Conservation (phyloP, 2,329 filamentous ascomycete genomes). For the Pestalotiopsis sp. region DNA sequence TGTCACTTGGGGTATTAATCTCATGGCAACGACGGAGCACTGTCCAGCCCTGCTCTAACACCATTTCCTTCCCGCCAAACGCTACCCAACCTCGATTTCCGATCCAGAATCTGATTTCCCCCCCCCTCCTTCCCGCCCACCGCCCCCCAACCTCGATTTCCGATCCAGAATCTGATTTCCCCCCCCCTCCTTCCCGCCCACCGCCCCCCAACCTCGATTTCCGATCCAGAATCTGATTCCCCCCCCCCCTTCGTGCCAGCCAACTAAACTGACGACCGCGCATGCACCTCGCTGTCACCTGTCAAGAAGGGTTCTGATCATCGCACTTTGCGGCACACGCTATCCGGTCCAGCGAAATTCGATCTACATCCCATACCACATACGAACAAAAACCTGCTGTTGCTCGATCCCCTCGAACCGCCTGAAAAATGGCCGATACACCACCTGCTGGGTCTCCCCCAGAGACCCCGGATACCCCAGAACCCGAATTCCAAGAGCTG, state of each 20-base stretch:
- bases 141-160: background rate
- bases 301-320: slow-evolving; percentile 9
- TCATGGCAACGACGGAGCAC: background rate
- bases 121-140: background rate
- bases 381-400: background rate
- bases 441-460: slow-evolving; percentile 7
- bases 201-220: background rate
- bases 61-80: background rate
- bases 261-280: background rate
- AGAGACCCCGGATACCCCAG: slow-evolving; percentile 8
- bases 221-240: background rate
- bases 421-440: slow-evolving; percentile 6
- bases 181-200: background rate
- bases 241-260: background rate
- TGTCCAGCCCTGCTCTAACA: background rate
- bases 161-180: background rate
- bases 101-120: background rate
- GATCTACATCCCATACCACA: background rate
- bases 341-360: background rate
- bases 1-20: background rate
- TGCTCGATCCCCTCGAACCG: background rate
- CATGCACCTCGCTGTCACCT: background rate
- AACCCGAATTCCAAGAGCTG: slow-evolving; percentile 7
- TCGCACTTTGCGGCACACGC: background rate
- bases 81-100: background rate